phyloP scores from a whole-genome alignment of 441 rosid species.

The Pelargonium australe region DNA sequence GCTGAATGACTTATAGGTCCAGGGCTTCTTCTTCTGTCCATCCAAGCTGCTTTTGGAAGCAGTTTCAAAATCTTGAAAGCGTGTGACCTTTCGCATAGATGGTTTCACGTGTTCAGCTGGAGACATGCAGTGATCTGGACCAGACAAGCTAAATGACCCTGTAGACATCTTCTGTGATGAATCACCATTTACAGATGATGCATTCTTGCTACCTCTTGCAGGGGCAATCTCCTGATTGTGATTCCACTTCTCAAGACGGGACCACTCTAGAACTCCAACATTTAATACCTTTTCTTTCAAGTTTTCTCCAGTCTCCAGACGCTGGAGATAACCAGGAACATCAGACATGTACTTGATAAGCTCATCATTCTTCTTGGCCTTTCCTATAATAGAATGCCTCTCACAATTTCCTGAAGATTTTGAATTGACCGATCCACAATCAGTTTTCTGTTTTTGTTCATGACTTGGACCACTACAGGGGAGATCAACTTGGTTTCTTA shows the following conservation, averaged over 20 bases:
- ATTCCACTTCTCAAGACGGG: constrained; percentile 51
- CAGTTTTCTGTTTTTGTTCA: constrained; percentile 20
- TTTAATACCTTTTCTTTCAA: constrained; percentile 57
- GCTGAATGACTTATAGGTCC: constrained; percentile 26
- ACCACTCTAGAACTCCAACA: constrained; percentile 88
- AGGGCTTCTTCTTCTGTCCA: constrained; percentile 26
- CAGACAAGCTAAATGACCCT: constrained; percentile 25
- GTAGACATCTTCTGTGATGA: constrained; percentile 23
- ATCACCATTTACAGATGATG: constrained; percentile 18
- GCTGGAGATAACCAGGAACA: constrained; percentile 66
- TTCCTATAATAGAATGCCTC: constrained; percentile 24
- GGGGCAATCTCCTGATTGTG: constrained; percentile 25
- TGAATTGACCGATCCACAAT: constrained; percentile 22
- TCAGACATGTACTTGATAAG: constrained; percentile 58
- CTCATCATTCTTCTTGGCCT: constrained; percentile 43
- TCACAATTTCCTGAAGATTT: constrained; percentile 28
- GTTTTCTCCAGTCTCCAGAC: constrained; percentile 35
- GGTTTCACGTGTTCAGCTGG: constrained; percentile 21
- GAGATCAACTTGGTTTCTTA: constrained; percentile 15
- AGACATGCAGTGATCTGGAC: constrained; percentile 27
- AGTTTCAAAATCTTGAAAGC: constrained; percentile 30
- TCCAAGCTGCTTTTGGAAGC: constrained; percentile 40
- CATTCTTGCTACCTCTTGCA: constrained; percentile 25
- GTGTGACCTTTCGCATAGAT: constrained; percentile 22
- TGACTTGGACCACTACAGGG: constrained; percentile 19